Conservation (phyloP, 345 rosid species). For the Raphanus sativus region DNA sequence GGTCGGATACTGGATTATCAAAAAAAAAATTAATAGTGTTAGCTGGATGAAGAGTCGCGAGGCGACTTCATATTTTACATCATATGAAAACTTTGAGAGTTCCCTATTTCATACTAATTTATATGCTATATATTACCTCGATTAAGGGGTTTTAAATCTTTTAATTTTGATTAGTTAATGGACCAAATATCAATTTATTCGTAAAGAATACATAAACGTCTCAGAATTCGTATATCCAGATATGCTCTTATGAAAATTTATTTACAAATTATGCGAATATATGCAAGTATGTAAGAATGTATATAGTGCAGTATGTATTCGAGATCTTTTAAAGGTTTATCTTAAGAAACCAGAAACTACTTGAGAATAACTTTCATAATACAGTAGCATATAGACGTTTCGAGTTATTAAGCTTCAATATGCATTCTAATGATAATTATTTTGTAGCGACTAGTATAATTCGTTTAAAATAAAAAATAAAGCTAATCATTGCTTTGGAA, state of each 20-base stretch:
- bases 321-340: not conserved
- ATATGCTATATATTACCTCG: not conserved
- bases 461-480: not conserved
- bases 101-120: not conserved
- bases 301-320: not conserved
- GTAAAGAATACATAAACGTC: not conserved
- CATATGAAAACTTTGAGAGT: not conserved
- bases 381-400: not conserved
- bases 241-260: not conserved
- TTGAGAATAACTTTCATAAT: not conserved
- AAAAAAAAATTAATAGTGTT: not conserved
- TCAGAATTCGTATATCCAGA: not conserved
- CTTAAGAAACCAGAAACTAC: not conserved
- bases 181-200: not conserved
- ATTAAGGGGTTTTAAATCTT: not conserved
- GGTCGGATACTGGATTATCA: too few relatives aligned
- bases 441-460: not conserved
- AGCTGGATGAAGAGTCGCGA: constrained; percentile 8
- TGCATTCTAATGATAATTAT: constrained; percentile 12
- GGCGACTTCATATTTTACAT: constrained; percentile 4
- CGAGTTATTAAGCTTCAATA: not conserved
- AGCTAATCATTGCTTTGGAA: constrained; percentile 27
- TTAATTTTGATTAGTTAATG: not conserved
- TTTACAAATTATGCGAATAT: not conserved
- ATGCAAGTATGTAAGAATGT: not conserved